phyloP scores from a whole-genome alignment of 768 basidiomycete species.

The Podaxis sp. region DNA sequence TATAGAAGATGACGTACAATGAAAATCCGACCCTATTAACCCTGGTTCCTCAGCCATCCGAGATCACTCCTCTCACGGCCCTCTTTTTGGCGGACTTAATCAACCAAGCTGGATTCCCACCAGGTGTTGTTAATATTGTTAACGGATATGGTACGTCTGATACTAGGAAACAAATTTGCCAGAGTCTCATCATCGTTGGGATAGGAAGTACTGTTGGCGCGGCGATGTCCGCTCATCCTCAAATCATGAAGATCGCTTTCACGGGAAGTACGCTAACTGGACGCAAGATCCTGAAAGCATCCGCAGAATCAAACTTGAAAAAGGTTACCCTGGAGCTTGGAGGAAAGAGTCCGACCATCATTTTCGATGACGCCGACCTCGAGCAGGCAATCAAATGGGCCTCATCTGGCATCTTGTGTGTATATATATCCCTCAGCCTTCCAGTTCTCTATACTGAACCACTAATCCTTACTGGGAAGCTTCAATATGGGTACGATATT shows the following conservation, averaged over 20 bases:
- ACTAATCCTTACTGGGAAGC: conserved; percentile 7
- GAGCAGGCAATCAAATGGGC: conserved; percentile 30
- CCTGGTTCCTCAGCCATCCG: conserved; percentile 48
- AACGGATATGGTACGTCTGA: conserved; percentile 53
- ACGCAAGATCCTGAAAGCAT: conserved; percentile 71
- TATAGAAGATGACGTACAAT: conserved; percentile 2
- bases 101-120: conserved; percentile 71
- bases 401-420: conserved; percentile 61
- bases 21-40: background rate
- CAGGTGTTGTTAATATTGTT: conserved; percentile 74
- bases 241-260: conserved; percentile 73
- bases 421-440: background rate
- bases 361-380: background rate
- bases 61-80: conserved; percentile 71
- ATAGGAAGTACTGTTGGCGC: conserved; percentile 54
- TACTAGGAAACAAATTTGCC: background rate
- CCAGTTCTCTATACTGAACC: background rate
- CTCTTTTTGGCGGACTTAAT: conserved; percentile 51
- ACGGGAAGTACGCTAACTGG: conserved; percentile 78
- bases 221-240: conserved; percentile 64
- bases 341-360: conserved; percentile 64
- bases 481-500: conserved; percentile 28
- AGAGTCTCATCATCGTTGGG: background rate
- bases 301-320: conserved; percentile 77
- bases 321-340: conserved; percentile 76